Evolutionary conservation across 2,329 filamentous ascomycete genomes (phyloP), one percentile per base, ranked within the genome.

Genomic region (Hypoxylon sp.): DNA sequence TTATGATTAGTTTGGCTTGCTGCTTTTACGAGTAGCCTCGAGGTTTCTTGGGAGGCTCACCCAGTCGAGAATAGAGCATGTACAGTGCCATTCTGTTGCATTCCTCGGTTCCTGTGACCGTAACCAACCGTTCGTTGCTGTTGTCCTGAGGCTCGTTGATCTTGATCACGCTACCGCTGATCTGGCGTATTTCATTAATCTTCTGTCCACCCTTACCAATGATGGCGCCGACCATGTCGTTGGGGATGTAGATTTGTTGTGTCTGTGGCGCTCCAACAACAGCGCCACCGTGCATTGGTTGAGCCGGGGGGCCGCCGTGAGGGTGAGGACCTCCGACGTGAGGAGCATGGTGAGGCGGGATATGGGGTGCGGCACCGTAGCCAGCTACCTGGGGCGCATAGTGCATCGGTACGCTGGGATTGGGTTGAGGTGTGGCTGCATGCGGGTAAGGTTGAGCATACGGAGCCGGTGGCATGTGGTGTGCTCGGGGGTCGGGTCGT

Each of bases 21-120:
- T n/a, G 51, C 21, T 32, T 19, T 34, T 21, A 21, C 7, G 17
- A 1, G 32, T 48, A 32, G 55, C 63, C 34, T 25, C 41, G 38
- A 51, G 28, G 17, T 19, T 56, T 36, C 34, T 63, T 60, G 51
- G 58, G 36, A 50, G 80, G 74, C 85, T 84, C 80, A 97, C 96
- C 96, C 80, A 99, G 91, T 86, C 96, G 90, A 66, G 93, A 97
- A 82, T 99, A 99, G 60, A 99, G 89, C 94, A 99, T 98, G 83
- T 98, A 99, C 61, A 99, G 83, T n/a, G 96, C 96, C 94, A 99
- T 98, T 77, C 97, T 93, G 83, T 99, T 99, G 85, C 94, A 98
- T 82, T 99, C 96, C 75, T 97, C 94, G 5, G 96, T 98, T 71
- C 96, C 96, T 1, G 96, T 98, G 74, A 99, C 97, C 14, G 96